phyloP scores from a whole-genome alignment of 1,139 yeast genomes.

The Debaryomyces udenii region DNA sequence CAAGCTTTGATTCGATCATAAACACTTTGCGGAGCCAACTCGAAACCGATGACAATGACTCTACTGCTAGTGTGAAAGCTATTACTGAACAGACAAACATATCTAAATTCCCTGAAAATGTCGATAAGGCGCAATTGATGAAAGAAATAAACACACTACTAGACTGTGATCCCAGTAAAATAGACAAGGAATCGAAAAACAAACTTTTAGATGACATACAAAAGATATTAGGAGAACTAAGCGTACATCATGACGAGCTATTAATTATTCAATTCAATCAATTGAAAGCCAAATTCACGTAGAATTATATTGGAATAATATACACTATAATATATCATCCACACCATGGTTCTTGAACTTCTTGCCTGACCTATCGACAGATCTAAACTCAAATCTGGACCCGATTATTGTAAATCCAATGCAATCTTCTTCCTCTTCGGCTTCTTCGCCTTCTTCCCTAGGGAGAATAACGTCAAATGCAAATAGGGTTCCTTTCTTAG shows the following conservation, averaged over 20 bases:
- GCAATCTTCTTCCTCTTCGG: slow-evolving; percentile 32
- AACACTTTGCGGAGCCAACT: slow-evolving; percentile 16
- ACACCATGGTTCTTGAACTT: slow-evolving; percentile 82
- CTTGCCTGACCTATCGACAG: slow-evolving; percentile 81
- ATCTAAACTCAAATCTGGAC: slow-evolving; percentile 72
- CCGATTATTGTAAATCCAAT: slow-evolving; percentile 74
- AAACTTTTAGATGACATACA: slow-evolving; percentile 18
- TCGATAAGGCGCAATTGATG: slow-evolving; percentile 20
- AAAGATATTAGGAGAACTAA: slow-evolving; percentile 18
- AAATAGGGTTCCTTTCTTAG: slow-evolving; percentile 65
- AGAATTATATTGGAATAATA: slow-evolving; percentile 5
- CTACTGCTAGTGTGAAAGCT: slow-evolving; percentile 28
- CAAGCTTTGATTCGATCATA: slow-evolving; percentile 34
- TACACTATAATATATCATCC: slow-evolving; percentile 51
- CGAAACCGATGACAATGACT: slow-evolving; percentile 19
- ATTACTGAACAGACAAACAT: slow-evolving; percentile 14
- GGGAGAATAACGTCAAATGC: slow-evolving; percentile 52
- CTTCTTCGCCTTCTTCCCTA: slow-evolving; percentile 19
- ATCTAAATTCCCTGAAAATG: slow-evolving; percentile 15
- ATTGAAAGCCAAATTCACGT: slow-evolving; percentile 18
- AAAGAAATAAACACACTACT: slow-evolving; percentile 25
- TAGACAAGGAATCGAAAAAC: slow-evolving; percentile 12
- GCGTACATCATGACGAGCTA: slow-evolving; percentile 25
- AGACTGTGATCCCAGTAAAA: slow-evolving; percentile 2
- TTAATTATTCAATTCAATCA: slow-evolving; percentile 28